Conservation (phyloP, 192 early-diverging fungal species). For the Backusella macrospora region DNA sequence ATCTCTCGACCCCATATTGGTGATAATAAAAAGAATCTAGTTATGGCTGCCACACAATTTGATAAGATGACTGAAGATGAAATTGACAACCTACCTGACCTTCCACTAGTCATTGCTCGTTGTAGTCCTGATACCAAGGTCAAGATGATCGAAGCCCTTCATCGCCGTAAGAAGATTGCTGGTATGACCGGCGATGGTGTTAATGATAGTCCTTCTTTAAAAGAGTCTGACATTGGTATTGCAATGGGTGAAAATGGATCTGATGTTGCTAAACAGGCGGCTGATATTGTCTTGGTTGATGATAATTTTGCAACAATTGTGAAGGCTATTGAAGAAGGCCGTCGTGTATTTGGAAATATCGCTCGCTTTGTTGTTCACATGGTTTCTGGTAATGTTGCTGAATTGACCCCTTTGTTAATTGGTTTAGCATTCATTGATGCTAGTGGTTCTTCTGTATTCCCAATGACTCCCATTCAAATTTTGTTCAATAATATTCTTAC, state of each 20-base stretch:
- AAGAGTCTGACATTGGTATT: conserved; percentile 80
- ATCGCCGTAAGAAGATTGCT: conserved; percentile 70
- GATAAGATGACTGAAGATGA: conserved; percentile 83
- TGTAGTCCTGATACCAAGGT: conserved; percentile 96
- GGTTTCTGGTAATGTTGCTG: conserved; percentile 76
- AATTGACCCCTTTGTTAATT: conserved; percentile 70
- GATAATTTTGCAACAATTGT: conserved; percentile 87
- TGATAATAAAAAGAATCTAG: conserved; percentile 50
- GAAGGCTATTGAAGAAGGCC: conserved; percentile 75
- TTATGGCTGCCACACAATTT: conserved; percentile 88
- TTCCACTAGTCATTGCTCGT: conserved; percentile 91
- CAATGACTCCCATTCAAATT: conserved; percentile 78
- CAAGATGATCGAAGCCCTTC: conserved; percentile 94
- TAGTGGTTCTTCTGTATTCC: conserved; percentile 64
- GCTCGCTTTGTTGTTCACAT: conserved; percentile 72
- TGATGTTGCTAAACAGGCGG: conserved; percentile 91
- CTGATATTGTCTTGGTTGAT: conserved; percentile 86
- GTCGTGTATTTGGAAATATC: conserved; percentile 80
- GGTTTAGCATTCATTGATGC: conserved; percentile 75
- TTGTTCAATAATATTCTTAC: conserved; percentile 84
- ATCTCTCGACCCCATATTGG: conserved; percentile 44
- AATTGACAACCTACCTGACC: conserved; percentile 74
- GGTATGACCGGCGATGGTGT: conserved; percentile 92
- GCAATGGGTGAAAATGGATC: conserved; percentile 92
- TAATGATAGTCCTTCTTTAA: conserved; percentile 79